Base-by-base conservation (phyloP, 2,329 filamentous ascomycete genomes). In the Botrytis hyacinthi region DNA sequence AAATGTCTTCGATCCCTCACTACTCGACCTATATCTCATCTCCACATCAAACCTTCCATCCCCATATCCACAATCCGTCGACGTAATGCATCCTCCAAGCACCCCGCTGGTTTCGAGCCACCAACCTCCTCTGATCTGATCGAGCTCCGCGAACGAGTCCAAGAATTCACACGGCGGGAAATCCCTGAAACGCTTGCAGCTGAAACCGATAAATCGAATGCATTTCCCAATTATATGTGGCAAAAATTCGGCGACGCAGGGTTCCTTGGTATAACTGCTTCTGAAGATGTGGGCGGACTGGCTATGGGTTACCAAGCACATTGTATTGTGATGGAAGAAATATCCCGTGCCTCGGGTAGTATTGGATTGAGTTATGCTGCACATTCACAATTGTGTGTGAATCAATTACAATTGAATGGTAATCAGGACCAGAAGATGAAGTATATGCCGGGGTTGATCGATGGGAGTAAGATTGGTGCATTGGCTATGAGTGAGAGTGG, bases 281-380 rank as follows among this genome's bases (percentile, higher is more conserved):
- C 97, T 80, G 94, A 97, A 83, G 92, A 94, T 73, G 94, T 96
- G 70, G 96, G 96, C 54, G 96, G 95, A 3, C 83, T 98, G 63
- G 93, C 87, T 1, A 92, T 98, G 90, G 96, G 96, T 18, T 99
- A 98, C 83, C 95, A 98, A 84, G 95, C 96, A 62, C 96, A 99
- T 84, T 97, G 94, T 81, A 86, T 97, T 10, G 94, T 98, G 63
- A 92, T 98, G 90, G 96, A 99, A 84, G 96, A 98, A 85, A 86
- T 99, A 60, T 96, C 92, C 73, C 88, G 95, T 74, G 95, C 95
- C 4, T 95, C 92, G 70, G 95, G 85, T 22, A 93, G 90, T 75
- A 94, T 97, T 79, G 95, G 90, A 0, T 88, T 99, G 65, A 97
- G 93, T 78, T 99, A 98, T 82, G 95, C 95, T 3, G 96, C 96